Evolutionary conservation across 2,329 filamentous ascomycete genomes (phyloP), one percentile per base, ranked within the genome.

Genomic region (Elsinoe batatas): DNA sequence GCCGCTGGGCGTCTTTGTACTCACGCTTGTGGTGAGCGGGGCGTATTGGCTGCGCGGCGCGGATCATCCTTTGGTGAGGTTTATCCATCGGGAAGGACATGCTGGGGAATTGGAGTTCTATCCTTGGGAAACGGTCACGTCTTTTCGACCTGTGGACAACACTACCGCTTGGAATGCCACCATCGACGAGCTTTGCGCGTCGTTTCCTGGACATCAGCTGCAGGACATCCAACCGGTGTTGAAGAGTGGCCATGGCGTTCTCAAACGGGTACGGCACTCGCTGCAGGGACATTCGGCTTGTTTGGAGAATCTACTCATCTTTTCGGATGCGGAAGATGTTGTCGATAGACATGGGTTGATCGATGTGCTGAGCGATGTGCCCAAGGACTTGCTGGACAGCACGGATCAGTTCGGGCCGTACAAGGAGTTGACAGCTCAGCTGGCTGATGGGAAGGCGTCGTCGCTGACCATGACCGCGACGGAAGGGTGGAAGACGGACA

Each of bases 251-350:
- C 71, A 73, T 54, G 72, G 70, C 56, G 76, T 78, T 53, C 62
- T 65, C 5, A 67, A 72, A 40, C 71, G 71, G 53, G 60, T 72
- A 18, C 68, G 74, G 26, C 72, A 76, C 3, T 77, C 80, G 54
- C 67, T 82, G 44, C 65, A 72, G 40, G 79, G 74, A 60, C 74
- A 78, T 33, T 79, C 79, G 44, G 75, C 76, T 17, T 80, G 74
- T 64, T 75, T 79, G 22, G 60, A 63, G 30, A 66, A 67, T 58
- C 64, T 78, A 13, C 68, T 78, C 32, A 68, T 79, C 56, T 72
- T 76, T 59, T 77, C 76, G 47, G 76, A 79, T 61, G 68, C 73
- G 12, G 71, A 74, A 54, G 71, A 75, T 54, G 60, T 67, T 3
- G 59, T 77, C 13, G 64, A 69, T 32, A 71, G 68, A 8, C 71